Evolutionary conservation across 2,329 filamentous ascomycete genomes (phyloP).

Genomic region (Neopestalotiopsis sp.): DNA sequence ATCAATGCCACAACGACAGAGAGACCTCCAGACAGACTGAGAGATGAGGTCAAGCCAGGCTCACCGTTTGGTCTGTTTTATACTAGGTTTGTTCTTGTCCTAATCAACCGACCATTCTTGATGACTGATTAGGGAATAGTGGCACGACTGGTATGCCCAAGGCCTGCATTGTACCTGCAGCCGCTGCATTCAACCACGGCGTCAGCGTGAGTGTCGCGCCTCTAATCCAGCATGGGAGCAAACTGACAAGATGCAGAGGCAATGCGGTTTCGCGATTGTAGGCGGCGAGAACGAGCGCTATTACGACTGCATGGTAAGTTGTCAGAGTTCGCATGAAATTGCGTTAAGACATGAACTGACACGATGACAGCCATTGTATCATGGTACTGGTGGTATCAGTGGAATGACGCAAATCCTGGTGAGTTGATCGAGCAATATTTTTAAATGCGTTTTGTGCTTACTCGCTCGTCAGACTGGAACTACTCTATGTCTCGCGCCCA

Average conservation of each 20-base stretch:
- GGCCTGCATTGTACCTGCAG: constrained; percentile 66
- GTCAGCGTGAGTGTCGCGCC: constrained; percentile 31
- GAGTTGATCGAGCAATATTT: constrained; percentile 40
- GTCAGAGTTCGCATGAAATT: not conserved
- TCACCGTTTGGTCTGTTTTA: constrained; percentile 72
- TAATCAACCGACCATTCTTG: not conserved
- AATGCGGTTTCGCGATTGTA: constrained; percentile 36
- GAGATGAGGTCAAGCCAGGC: constrained; percentile 53
- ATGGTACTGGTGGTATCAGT: constrained; percentile 72
- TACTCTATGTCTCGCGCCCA: constrained; percentile 67
- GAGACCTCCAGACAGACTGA: constrained; percentile 60
- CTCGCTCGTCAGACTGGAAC: constrained; percentile 40
- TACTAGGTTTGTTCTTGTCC: constrained; percentile 49
- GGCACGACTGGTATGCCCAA: constrained; percentile 81
- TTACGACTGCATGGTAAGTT: constrained; percentile 73
- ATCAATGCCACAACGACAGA: constrained; percentile 50
- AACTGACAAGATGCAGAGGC: constrained; percentile 22
- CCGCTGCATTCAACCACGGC: constrained; percentile 40
- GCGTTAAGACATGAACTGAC: constrained; percentile 6
- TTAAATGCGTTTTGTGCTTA: constrained; percentile 29
- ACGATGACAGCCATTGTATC: constrained; percentile 62
- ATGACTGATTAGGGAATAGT: constrained; percentile 40
- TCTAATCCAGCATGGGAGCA: not conserved
- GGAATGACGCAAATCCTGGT: constrained; percentile 60
- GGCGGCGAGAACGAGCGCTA: constrained; percentile 59